Percentiles rank a stretch among this genome's conserved stretches.
Conservation (phyloP, 169 alveolate species). For the Prorocentrum cordatum region DNA sequence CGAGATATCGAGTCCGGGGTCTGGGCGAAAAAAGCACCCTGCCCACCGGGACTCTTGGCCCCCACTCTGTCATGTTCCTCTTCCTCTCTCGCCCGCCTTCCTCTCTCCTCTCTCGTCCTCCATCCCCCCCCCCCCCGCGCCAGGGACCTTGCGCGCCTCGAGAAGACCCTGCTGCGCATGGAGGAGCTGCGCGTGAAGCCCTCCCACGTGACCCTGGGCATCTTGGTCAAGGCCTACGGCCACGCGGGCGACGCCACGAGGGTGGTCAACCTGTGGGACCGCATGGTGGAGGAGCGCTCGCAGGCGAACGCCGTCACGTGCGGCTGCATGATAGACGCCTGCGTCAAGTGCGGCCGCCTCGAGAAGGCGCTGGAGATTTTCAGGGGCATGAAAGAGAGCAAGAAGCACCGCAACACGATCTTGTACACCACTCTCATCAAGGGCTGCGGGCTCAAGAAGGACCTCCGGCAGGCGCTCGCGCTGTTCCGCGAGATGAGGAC, state of each 20-base stretch:
- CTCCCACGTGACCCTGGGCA: constrained; percentile 39
- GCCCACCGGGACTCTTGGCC: too few species aligned
- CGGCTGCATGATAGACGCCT: constrained; percentile 67
- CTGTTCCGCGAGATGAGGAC: constrained; percentile 49
- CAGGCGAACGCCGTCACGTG: too few species aligned
- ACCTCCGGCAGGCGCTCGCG: constrained; percentile 33
- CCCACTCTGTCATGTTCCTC: too few species aligned
- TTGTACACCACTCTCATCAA: constrained; percentile 56
- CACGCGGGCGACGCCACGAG: constrained; percentile 50
- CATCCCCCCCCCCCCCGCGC: too few species aligned
- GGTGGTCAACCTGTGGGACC: constrained; percentile 45
- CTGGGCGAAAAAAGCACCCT: too few species aligned
- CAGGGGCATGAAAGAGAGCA: constrained; percentile 32
- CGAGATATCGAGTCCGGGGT: too few species aligned
- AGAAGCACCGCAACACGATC: constrained; percentile 63
- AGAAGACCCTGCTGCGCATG: constrained; percentile 23
- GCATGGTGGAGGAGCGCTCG: too few species aligned
- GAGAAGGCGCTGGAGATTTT: constrained; percentile 28
- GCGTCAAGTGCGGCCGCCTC: constrained; percentile 55
- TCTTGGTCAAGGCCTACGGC: constrained; percentile 55
- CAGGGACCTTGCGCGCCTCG: constrained; percentile 49
- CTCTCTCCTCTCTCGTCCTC: too few species aligned
- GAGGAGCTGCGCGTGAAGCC: constrained; percentile 33
- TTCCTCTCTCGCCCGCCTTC: too few species aligned
- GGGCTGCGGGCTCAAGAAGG: constrained; percentile 59